Evolutionary conservation across 1,139 yeast genomes (phyloP), one percentile per base, ranked within the genome.

Genomic region (Suhomyces terraborum): DNA sequence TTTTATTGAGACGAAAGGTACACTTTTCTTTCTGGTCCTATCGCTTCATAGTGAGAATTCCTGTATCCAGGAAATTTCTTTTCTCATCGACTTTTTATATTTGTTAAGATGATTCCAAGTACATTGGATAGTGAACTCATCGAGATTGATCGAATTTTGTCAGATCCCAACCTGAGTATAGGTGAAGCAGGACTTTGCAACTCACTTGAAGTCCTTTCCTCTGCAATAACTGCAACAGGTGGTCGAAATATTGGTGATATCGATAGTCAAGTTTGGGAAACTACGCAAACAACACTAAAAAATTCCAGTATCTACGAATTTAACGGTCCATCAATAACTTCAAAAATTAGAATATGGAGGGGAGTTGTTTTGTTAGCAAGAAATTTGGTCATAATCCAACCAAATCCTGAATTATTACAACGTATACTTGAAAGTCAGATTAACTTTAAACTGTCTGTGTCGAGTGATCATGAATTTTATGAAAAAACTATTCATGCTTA

Each of bases 401-500:
- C 43, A 9, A 16, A 19, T 8, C 24, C 32, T 10, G 9, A 14
- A n/a, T 5, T 28, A 8, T 17, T 37, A 1, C 23, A 31, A 7
- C 8, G 6, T 4, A n/a, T 37, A 8, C 23, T 38, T 6, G 7
- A n/a, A 9, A 43, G 40, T 22, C 24, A 26, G 8, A 23, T 14
- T n/a, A 23, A 27, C 8, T 46, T 43, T 30, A 13, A 26, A 14
- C 9, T 7, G 6, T 25, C 30, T 9, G 24, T 35, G 9, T 36
- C 44, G 1, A 20, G 12, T 4, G 22, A 18, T n/a, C 34, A 40
- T 17, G 36, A 36, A 6, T 45, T 42, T 21, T 45, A 38, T 25
- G 45, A 35, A 6, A 47, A 41, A 32, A 45, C 51, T 1, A 13
- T 44, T n/a, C 22, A 35, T 8, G 46, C 45, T 6, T 51, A 43